Base-by-base conservation (phyloP, 768 basidiomycete genomes). In the Cystofilobasidium capitatum region DNA sequence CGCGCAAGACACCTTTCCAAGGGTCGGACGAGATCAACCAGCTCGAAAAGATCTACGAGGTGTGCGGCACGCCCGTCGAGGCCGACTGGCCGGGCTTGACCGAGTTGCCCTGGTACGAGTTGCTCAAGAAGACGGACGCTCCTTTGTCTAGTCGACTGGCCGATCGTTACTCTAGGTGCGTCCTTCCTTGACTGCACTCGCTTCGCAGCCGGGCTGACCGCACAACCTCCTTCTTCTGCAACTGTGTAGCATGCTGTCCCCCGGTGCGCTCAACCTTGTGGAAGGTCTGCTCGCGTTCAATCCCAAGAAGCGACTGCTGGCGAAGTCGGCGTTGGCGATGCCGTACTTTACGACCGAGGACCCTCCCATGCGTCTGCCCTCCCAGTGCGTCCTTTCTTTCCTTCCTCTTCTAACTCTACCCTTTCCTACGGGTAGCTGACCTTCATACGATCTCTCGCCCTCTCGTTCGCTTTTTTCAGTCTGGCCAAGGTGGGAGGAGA, bases 1-100 rank as follows among this genome's bases (percentile, higher is more conserved):
- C 88, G 20, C 91, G 90, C 77, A 92, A 89, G 73, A 92, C 94
- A 0, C 82, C 96, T n/a, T 99, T 99, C 76, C 96, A 97, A 75
- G 96, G 66, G 44, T 36, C 39, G 39, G 96, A 99, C 71, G 96
- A 99, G 79, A 93, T 99, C 47, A 87, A 93, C 72, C 96, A 99
- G 75, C 83, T 99, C 10, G 91, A 97, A 66, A 88, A 88, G 37
- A 87, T 99, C 69, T 96, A 91, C 80, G 85, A 83, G 72, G 82
- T 93, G 45, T 82, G 96, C 75, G 96, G 96, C 24, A 93, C 93
- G 1, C 94, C 96, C 0, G 42, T 84, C 31, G 76, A 83, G 14
- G 84, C 86, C 36, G 84, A 85, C 61, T 99, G 96, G 96, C 83
- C 88, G 6, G 85, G 83, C 17, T 79, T 97, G 44, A 81, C 83